These are phyloP conservation scores for Silybum marianum DNA, from an alignment of 129 eudicot species.

Conservation along the genomic window DNA sequence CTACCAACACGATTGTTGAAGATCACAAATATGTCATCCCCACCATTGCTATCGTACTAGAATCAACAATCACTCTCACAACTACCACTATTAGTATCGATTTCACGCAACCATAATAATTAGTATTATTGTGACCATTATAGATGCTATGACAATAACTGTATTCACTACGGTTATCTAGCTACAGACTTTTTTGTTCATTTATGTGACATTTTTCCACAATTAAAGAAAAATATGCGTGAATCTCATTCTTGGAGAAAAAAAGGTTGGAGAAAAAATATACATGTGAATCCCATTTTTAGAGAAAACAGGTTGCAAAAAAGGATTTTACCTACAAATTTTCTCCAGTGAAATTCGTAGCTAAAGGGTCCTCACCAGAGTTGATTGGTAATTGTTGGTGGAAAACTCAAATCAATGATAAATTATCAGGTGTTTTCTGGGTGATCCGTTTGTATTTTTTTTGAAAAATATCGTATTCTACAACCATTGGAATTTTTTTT, in stretches of 20 bases:
- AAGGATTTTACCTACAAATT: too few species aligned
- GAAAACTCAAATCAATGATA: too few species aligned
- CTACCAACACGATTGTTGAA: neutral
- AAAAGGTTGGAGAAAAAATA: too few species aligned
- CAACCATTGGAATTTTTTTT: too few species aligned
- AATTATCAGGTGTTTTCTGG: too few species aligned
- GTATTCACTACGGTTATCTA: neutral
- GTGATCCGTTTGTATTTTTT: too few species aligned
- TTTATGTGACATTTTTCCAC: neutral
- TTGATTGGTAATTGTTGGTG: too few species aligned
- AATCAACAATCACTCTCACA: neutral
- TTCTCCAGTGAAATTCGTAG: too few species aligned
- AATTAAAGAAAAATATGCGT: neutral
- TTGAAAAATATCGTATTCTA: too few species aligned
- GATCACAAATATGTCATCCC: neutral
- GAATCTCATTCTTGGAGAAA: neutral
- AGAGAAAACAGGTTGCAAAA: too few species aligned
- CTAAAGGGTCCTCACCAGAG: too few species aligned
- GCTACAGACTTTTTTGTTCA: neutral
- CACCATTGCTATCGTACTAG: neutral
- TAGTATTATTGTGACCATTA: neutral
- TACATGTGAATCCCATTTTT: too few species aligned
- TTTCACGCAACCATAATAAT: conserved; percentile 6
- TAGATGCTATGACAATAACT: neutral
- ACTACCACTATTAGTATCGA: neutral